Evolutionary conservation across 2,329 filamentous ascomycete species (phyloP).

Genomic region (Penicillium aurantiogriseum): DNA sequence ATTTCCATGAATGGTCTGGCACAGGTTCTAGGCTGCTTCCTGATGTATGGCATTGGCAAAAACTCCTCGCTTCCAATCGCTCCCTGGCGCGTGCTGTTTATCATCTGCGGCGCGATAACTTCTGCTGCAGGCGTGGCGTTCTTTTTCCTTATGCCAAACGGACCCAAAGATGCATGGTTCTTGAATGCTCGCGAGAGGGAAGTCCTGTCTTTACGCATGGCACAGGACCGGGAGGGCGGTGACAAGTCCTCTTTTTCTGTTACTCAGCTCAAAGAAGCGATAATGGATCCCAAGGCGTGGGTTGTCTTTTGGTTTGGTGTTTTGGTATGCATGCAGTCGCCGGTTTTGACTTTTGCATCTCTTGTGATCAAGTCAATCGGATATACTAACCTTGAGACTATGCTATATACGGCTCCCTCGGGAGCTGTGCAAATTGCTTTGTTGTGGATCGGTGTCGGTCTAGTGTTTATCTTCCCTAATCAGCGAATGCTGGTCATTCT

Average conservation of each 20-base stretch:
- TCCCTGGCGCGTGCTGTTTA: conserved; percentile 51
- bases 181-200: conserved; percentile 45
- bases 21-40: conserved; percentile 46
- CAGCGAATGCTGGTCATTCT: conserved; percentile 44
- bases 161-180: conserved; percentile 52
- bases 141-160: conserved; percentile 42
- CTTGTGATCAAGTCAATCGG: conserved; percentile 51
- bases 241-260: conserved; percentile 48
- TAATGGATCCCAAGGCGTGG: conserved; percentile 48
- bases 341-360: conserved; percentile 51
- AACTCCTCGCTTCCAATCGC: conserved; percentile 42
- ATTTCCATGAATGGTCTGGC: conserved; percentile 49
- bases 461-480: conserved; percentile 42
- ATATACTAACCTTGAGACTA: conserved; percentile 46
- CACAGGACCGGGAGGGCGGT: conserved; percentile 40
- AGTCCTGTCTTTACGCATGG: conserved; percentile 41
- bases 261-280: conserved; percentile 46
- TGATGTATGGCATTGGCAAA: conserved; percentile 55
- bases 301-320: conserved; percentile 49
- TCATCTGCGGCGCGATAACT: conserved; percentile 53
- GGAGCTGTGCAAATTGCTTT: conserved; percentile 49
- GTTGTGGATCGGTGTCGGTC: conserved; percentile 49
- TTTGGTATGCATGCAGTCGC: conserved; percentile 48
- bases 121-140: conserved; percentile 46
- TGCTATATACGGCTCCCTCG: conserved; percentile 50